These are phyloP conservation scores for Leccinum huronense DNA, from an alignment of 1,284 basidiomycete species.

Conservation along the genomic window DNA sequence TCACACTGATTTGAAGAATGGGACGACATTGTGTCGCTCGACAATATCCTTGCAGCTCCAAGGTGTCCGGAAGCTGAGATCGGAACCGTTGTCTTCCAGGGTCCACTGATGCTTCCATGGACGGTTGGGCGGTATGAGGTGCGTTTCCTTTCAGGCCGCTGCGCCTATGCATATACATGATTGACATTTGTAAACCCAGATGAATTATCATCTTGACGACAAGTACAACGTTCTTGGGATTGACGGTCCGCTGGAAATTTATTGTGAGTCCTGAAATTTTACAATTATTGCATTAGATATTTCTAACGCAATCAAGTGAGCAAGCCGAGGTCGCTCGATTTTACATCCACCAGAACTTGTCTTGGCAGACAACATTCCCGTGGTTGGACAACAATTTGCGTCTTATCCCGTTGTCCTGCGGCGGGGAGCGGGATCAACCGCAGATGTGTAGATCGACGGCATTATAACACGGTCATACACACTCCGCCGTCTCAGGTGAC, in stretches of 20 bases:
- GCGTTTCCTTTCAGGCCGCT: slow-evolving; percentile 14
- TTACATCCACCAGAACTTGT: slow-evolving; percentile 60
- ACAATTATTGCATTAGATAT: slow-evolving; percentile 7
- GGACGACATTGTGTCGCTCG: slow-evolving; percentile 80
- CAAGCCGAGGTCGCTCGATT: slow-evolving; percentile 59
- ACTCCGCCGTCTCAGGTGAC: slow-evolving; percentile 34
- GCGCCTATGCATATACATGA: neutral
- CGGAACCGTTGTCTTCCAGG: slow-evolving; percentile 76
- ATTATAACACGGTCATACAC: slow-evolving; percentile 19
- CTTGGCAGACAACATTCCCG: slow-evolving; percentile 74
- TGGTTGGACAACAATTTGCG: slow-evolving; percentile 85
- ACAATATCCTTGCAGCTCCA: slow-evolving; percentile 41
- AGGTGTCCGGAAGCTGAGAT: slow-evolving; percentile 47
- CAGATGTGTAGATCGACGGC: slow-evolving; percentile 13
- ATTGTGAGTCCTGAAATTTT: slow-evolving; percentile 52
- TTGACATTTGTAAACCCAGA: slow-evolving; percentile 37
- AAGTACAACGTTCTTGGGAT: slow-evolving; percentile 95
- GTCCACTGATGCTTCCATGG: slow-evolving; percentile 86
- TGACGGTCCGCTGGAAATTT: slow-evolving; percentile 84
- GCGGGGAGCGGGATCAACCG: slow-evolving; percentile 31
- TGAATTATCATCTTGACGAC: slow-evolving; percentile 89
- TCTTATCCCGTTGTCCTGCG: slow-evolving; percentile 75
- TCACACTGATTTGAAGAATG: slow-evolving; percentile 82
- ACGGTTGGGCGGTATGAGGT: slow-evolving; percentile 85
- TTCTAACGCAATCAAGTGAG: slow-evolving; percentile 64